Percentiles rank a stretch among this genome's conserved stretches.
Evolutionary conservation across 306 rosid species (phyloP).

Genomic region (Lathyrus oleraceus): DNA sequence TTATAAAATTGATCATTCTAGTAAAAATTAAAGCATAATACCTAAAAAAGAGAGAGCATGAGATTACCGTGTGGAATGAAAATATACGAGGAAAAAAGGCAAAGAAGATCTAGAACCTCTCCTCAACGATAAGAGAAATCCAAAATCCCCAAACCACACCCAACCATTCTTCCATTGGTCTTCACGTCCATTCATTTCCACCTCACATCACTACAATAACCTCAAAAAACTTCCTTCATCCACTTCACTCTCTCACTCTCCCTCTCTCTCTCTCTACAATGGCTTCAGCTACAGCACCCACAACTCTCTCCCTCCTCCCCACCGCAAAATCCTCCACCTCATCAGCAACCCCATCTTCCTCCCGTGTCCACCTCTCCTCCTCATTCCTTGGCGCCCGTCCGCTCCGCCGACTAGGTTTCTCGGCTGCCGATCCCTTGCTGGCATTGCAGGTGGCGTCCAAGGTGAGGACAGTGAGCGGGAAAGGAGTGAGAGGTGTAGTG

Average conservation of each 20-base stretch:
- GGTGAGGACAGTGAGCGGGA: conserved; percentile 48
- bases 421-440: conserved; percentile 75
- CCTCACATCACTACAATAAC: not conserved
- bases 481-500: conserved; percentile 55
- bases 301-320: conserved; percentile 65
- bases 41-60: not conserved
- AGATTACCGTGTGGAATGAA: not conserved
- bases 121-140: conserved; percentile 83
- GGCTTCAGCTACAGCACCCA: conserved; percentile 73
- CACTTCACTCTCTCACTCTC: not conserved
- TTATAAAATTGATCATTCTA: too few relatives aligned
- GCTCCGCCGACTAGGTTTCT: conserved; percentile 66
- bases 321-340: conserved; percentile 51
- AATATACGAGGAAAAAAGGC: conserved; percentile 22
- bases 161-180: conserved; percentile 54
- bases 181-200: conserved; percentile 39
- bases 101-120: conserved; percentile 73
- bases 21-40: too few relatives aligned
- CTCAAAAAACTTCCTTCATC: not conserved
- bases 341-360: conserved; percentile 40
- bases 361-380: conserved; percentile 53
- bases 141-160: conserved; percentile 41
- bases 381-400: conserved; percentile 59
- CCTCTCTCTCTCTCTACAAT: conserved; percentile 48
- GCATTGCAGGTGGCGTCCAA: conserved; percentile 64